Conservation (phyloP, 495 filamentous ascomycete genomes). For the Letharia lupina region DNA sequence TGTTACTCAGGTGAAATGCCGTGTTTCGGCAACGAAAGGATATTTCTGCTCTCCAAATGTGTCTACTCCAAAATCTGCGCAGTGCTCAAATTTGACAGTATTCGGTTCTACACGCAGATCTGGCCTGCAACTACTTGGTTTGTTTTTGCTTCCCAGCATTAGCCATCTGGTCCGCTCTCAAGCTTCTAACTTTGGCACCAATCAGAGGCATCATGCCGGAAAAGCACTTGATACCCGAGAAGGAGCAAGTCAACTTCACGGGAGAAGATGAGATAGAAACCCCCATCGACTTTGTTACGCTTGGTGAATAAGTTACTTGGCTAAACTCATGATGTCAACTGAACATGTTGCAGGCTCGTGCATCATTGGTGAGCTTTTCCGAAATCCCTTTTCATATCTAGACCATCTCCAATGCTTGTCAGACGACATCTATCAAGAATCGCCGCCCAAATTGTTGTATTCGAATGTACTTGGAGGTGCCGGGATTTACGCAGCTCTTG, state of each 20-base stretch:
- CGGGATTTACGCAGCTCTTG: slow-evolving; percentile 76
- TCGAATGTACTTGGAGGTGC: slow-evolving; percentile 72
- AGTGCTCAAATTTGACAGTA: no score
- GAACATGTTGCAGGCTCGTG: slow-evolving; percentile 60
- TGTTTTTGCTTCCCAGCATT: no score
- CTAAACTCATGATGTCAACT: background rate
- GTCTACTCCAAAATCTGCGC: no score
- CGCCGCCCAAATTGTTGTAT: slow-evolving; percentile 42
- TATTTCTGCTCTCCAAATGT: no score
- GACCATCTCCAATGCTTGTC: background rate
- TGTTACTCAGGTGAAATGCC: no score
- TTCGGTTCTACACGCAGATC: no score
- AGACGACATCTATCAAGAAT: slow-evolving; percentile 66
- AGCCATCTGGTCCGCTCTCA: no score
- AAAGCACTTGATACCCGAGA: background rate
- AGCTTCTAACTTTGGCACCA: background rate
- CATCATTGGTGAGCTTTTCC: slow-evolving; percentile 63
- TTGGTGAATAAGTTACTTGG: background rate
- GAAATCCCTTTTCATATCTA: background rate
- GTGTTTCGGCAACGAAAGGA: no score
- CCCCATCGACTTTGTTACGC: background rate
- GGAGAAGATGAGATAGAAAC: background rate
- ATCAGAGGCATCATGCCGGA: background rate
- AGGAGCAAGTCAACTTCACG: background rate
- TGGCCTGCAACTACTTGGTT: no score